phyloP scores from a whole-genome alignment of 2,329 filamentous ascomycete species.

The Cryphonectria nitschkei region DNA sequence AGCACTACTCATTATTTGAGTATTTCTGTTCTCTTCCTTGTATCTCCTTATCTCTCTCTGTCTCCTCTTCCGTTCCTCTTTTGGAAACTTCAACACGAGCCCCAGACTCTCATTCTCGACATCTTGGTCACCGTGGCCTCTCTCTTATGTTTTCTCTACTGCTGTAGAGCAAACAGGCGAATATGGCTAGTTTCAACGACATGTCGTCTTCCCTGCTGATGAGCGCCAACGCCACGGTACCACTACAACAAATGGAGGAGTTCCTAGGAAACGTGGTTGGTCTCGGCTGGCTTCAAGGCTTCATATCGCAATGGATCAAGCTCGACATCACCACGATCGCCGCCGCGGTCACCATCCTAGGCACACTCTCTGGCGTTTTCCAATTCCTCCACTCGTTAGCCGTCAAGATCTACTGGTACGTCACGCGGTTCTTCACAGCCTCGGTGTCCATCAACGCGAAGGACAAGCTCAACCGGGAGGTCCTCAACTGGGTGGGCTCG shows the following conservation, averaged over 20 bases:
- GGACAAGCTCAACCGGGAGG: conserved; percentile 44
- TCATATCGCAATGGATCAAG: conserved; percentile 41
- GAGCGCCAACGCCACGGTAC: conserved; percentile 15
- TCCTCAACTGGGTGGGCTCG: conserved; percentile 44
- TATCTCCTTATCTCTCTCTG: no score
- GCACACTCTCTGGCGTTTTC: conserved; percentile 39
- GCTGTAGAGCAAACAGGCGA: not conserved
- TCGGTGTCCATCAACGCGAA: conserved; percentile 43
- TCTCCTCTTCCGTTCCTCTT: not conserved
- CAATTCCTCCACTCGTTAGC: conserved; percentile 37
- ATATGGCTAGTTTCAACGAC: conserved; percentile 16
- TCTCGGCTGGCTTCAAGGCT: conserved; percentile 37
- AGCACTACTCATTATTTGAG: no score
- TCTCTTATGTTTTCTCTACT: not conserved
- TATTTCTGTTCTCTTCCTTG: no score
- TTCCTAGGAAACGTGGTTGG: conserved; percentile 35
- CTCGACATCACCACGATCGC: conserved; percentile 41
- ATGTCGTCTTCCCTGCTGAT: conserved; percentile 12
- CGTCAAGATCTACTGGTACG: conserved; percentile 41
- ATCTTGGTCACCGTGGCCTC: not conserved
- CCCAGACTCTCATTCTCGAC: not conserved
- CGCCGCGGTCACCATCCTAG: conserved; percentile 40
- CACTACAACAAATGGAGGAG: conserved; percentile 29
- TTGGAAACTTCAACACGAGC: not conserved
- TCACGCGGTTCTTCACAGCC: conserved; percentile 43